Evolutionary conservation across 202 grass and related monocot species (phyloP), one percentile per base, ranked within the genome.

Genomic region (Setaria italica): DNA sequence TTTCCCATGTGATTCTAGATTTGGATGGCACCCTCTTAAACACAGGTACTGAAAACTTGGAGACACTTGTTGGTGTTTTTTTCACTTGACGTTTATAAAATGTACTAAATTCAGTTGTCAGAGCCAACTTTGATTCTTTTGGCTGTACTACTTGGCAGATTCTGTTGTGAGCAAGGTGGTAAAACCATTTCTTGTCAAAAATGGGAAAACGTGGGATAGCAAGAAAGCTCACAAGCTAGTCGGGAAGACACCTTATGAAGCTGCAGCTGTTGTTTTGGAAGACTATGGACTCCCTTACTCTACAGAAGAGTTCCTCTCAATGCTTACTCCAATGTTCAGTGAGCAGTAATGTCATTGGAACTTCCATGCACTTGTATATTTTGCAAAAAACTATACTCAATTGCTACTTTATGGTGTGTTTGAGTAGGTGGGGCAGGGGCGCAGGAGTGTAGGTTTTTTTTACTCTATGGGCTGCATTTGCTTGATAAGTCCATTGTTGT

Each of bases 11-110:
- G 74, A 96, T 99, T 85, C 88, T 99, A 64, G 96, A 96, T 84
- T 87, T 99, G 88, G 96, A 99, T 77, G 96, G 93, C 66, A 99
- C 96, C 54, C 93, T 99, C 72, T 79, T 96, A 77, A 99, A 99
- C 73, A 99, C 93, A 92, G 96, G 96, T 96, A 72, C 67, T 53
- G 11, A 39, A 62, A 83, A 65, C 14, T 85, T 90, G 69, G 19
- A 60, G 29, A 55, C 30, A 69, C 32, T 69, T 55, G 12, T 9
- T 29, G 2, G 55, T 80, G 7, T 55, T 25, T 2, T 2, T 30
- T 72, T 82, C 42, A 4, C 5, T 71, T 4, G 5, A 30, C 5
- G 5, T 13, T 60, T 82, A 46, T 46, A 62, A 17, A 60, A 12
- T 83, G 12, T 54, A 19, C 25, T 79, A 70, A 54, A 59, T 84